phyloP scores from a whole-genome alignment of 2,329 filamentous ascomycete genomes.

The Ophiostoma piceae region DNA sequence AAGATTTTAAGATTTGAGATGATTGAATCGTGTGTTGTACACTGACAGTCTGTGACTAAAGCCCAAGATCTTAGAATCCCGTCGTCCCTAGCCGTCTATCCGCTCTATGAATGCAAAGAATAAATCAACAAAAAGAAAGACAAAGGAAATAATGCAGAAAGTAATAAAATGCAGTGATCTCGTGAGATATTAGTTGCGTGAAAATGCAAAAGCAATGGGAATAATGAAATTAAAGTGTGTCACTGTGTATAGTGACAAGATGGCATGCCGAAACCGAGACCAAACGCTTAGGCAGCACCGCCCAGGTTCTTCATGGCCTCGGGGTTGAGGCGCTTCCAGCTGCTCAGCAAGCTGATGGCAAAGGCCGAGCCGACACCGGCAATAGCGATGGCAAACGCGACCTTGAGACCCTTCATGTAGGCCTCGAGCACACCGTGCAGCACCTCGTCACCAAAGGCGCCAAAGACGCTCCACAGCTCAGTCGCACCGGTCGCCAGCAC shows the following conservation, averaged over 20 bases:
- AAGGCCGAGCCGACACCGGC: conserved; percentile 28
- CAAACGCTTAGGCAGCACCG: conserved; percentile 23
- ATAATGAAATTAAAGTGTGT: background rate
- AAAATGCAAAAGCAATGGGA: background rate
- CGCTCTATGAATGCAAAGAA: background rate
- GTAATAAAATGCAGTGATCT: background rate
- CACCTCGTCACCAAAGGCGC: conserved; percentile 39
- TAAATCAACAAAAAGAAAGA: background rate
- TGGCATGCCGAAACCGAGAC: background rate
- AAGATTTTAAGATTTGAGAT: background rate
- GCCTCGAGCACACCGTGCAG: conserved; percentile 48
- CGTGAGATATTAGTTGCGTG: background rate
- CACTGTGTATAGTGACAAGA: background rate
- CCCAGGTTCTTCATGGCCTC: conserved; percentile 23
- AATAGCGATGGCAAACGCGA: conserved; percentile 29
- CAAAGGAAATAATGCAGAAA: background rate
- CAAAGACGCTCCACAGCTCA: conserved; percentile 46
- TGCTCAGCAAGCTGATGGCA: conserved; percentile 31
- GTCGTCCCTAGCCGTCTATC: background rate
- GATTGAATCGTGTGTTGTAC: background rate
- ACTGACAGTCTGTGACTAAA: background rate
- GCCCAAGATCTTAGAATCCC: background rate
- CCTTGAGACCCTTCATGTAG: conserved; percentile 47
- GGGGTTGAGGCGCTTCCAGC: conserved; percentile 24
- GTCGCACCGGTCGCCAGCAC: conserved; percentile 42